Evolutionary conservation across 148 eudicot species (phyloP).

Genomic region (Vaccinium myrtillus): DNA sequence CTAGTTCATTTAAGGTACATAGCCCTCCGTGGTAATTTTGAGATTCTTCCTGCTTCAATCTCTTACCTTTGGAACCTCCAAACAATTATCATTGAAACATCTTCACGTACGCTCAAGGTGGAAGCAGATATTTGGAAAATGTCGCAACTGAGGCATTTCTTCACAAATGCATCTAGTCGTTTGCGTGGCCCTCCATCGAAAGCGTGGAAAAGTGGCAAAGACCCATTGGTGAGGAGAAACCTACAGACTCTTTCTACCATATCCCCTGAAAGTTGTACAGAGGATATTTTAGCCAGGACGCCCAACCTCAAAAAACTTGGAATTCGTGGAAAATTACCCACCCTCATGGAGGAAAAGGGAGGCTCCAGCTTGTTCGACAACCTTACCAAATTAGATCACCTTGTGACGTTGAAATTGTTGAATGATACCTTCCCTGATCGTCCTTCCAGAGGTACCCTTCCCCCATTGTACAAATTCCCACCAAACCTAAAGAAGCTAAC

Average conservation of each 20-base stretch:
- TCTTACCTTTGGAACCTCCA: constrained; percentile 35
- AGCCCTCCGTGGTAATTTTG: constrained; percentile 24
- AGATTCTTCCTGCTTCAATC: constrained; percentile 32
- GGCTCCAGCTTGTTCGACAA: constrained; percentile 22
- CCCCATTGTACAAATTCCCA: constrained; percentile 32
- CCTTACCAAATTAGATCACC: constrained; percentile 21
- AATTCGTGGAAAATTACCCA: constrained; percentile 21
- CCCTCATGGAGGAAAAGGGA: constrained; percentile 19
- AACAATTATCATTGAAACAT: constrained; percentile 33
- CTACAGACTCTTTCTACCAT: constrained; percentile 24
- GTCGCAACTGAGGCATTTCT: constrained; percentile 37
- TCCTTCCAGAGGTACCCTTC: constrained; percentile 28
- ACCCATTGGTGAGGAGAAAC: constrained; percentile 22
- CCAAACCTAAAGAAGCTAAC: constrained; percentile 36
- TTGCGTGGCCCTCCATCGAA: constrained; percentile 26
- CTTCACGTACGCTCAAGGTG: constrained; percentile 27
- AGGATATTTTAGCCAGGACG: constrained; percentile 24
- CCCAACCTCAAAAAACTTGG: constrained; percentile 26
- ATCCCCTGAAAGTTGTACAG: constrained; percentile 26
- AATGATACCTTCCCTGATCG: constrained; percentile 24
- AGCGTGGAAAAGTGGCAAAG: constrained; percentile 14
- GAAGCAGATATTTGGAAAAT: constrained; percentile 43
- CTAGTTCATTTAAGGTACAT: constrained; percentile 36
- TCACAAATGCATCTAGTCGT: constrained; percentile 28
- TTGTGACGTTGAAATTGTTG: constrained; percentile 22